A percentile compares a stretch with the other conserved stretches of the same genome.
These are phyloP conservation scores for Vitis hybrid DNA, from an alignment of 177 flowering plant species.

Conservation along the genomic window DNA sequence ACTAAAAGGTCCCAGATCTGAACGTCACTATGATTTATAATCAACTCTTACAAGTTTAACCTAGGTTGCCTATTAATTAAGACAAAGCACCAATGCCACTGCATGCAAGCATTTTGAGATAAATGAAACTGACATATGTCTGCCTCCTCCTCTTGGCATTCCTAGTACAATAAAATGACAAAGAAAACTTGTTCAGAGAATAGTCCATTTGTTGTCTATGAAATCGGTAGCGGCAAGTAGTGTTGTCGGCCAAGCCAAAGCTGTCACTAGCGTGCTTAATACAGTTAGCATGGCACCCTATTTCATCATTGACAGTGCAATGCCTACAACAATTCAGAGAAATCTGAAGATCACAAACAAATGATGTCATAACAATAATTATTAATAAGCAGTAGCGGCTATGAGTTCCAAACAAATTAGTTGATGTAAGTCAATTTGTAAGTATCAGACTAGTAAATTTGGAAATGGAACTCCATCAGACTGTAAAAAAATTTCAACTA, in stretches of 20 bases:
- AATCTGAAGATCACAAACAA: slow-evolving; percentile 8
- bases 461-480: slow-evolving; percentile 50
- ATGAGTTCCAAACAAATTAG: slow-evolving; percentile 38
- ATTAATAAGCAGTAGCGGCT: not conserved
- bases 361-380: not conserved
- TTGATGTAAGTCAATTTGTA: slow-evolving; percentile 89
- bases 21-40: not conserved
- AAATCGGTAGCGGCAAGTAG: slow-evolving; percentile 74
- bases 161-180: not conserved
- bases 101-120: not conserved
- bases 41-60: not conserved
- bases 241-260: slow-evolving; percentile 96
- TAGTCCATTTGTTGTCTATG: slow-evolving; percentile 95
- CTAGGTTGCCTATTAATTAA: not conserved
- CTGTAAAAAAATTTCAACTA: no score
- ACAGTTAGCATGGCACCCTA: slow-evolving; percentile 99
- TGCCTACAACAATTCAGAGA: slow-evolving; percentile 37
- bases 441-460: no score
- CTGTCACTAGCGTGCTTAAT: slow-evolving; percentile 68
- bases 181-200: slow-evolving; percentile 78
- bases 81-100: not conserved
- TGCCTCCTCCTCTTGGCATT: not conserved
- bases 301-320: slow-evolving; percentile 85
- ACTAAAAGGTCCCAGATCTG: no score
- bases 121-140: not conserved